Evolutionary conservation across 257 asterid species (phyloP).

Genomic region (Solanum ossicruentum): DNA sequence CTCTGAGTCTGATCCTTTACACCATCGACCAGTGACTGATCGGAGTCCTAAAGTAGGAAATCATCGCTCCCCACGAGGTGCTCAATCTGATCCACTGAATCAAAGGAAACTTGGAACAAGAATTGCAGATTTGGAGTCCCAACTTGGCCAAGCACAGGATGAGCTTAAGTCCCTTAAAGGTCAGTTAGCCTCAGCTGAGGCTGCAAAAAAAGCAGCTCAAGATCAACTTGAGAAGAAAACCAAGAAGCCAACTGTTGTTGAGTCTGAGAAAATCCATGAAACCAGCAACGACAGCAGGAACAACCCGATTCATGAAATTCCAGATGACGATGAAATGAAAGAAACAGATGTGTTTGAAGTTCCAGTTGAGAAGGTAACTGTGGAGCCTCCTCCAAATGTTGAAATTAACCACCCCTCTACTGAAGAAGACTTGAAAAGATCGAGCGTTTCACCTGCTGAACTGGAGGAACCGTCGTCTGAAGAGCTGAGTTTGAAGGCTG

Average conservation of each 20-base stretch:
- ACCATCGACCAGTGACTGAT: background rate
- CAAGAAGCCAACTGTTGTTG: slow-evolving; percentile 9
- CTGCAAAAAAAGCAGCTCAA: slow-evolving; percentile 5
- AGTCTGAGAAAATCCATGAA: slow-evolving; percentile 11
- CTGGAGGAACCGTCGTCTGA: slow-evolving; percentile 16
- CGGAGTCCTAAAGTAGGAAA: slow-evolving; percentile 3
- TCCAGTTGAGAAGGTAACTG: slow-evolving; percentile 26
- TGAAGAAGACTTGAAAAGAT: background rate
- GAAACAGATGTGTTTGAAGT: slow-evolving; percentile 79
- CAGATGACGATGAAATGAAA: slow-evolving; percentile 34
- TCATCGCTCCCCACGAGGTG: slow-evolving; percentile 5
- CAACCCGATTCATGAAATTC: background rate
- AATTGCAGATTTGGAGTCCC: slow-evolving; percentile 7
- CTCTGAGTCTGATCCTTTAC: slow-evolving; percentile 1
- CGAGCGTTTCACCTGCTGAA: background rate
- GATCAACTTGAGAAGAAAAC: slow-evolving; percentile 5
- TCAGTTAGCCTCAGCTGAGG: slow-evolving; percentile 5
- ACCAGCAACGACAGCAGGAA: slow-evolving; percentile 6
- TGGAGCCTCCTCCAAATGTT: slow-evolving; percentile 15
- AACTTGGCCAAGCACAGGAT: slow-evolving; percentile 8
- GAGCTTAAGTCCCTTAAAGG: slow-evolving; percentile 5
- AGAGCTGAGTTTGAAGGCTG: slow-evolving; percentile 38
- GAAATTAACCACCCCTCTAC: background rate
- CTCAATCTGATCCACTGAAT: slow-evolving; percentile 1
- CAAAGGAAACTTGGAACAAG: slow-evolving; percentile 10